Conservation (phyloP, 2,329 filamentous ascomycete genomes). For the Rhynchosporium graminicola region DNA sequence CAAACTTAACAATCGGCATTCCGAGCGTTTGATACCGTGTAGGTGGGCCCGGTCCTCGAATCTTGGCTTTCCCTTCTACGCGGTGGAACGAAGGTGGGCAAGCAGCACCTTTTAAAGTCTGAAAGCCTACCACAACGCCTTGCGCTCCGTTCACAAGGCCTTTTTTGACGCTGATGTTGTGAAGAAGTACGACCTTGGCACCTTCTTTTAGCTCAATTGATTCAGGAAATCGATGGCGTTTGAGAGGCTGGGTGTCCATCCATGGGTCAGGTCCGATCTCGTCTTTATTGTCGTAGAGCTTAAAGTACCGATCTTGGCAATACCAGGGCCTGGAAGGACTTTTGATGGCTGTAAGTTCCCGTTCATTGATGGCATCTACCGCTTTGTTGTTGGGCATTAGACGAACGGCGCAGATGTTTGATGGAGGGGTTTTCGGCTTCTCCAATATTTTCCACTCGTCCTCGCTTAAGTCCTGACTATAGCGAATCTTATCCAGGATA, state of each 20-base stretch:
- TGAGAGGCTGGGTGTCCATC: conserved; percentile 23
- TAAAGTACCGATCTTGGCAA: conserved; percentile 20
- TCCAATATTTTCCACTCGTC: conserved; percentile 34
- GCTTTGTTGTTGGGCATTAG: conserved; percentile 31
- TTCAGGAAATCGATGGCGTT: conserved; percentile 28
- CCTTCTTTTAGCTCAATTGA: conserved; percentile 31
- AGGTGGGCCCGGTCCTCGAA: neutral
- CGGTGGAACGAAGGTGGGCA: neutral
- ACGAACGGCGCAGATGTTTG: conserved; percentile 25
- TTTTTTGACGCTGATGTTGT: conserved; percentile 24
- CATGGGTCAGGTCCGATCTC: neutral
- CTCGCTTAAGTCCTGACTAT: conserved; percentile 22
- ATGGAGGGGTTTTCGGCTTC: conserved; percentile 23
- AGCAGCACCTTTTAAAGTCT: conserved; percentile 5
- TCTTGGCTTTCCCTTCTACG: neutral
- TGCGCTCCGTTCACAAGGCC: conserved; percentile 38
- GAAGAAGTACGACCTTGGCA: conserved; percentile 36
- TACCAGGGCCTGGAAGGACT: conserved; percentile 23
- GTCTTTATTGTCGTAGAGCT: neutral
- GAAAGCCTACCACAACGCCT: conserved; percentile 33
- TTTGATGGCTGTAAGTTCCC: conserved; percentile 11
- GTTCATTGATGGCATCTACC: conserved; percentile 28
- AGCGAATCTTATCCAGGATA: conserved; percentile 36
- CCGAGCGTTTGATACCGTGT: conserved; percentile 1
- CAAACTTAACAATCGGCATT: conserved; percentile 31